A percentile compares a stretch with the other conserved stretches of the same genome.
Evolutionary conservation across 352 stramenopile genomes (phyloP).

Genomic region (Aphanomyces cochlioides): DNA sequence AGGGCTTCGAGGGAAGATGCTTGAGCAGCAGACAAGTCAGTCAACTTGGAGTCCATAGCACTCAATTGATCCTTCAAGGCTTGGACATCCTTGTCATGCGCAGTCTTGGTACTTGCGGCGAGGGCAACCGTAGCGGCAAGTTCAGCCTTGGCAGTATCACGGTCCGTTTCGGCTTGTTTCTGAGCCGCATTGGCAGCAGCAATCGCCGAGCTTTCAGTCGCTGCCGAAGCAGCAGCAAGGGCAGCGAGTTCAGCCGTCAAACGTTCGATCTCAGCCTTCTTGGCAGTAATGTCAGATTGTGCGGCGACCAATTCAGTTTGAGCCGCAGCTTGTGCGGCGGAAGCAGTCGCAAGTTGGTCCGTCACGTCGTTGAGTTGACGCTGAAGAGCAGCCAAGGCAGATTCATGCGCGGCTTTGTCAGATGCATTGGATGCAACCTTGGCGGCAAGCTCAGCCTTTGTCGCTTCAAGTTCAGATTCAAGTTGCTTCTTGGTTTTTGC

Average conservation of each 20-base stretch:
- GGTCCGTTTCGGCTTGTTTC: neutral
- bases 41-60: conserved; percentile 4
- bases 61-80: conserved; percentile 6
- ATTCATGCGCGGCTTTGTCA: conserved; percentile 5
- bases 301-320: conserved; percentile 14
- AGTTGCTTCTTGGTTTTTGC: neutral
- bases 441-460: conserved; percentile 4
- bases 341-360: neutral
- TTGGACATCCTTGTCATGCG: neutral
- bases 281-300: neutral
- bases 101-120: neutral
- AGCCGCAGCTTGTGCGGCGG: conserved; percentile 3
- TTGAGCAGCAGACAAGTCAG: neutral
- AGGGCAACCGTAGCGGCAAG: neutral
- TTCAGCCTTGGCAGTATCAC: conserved; percentile 1
- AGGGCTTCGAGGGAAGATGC: neutral
- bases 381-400: conserved; percentile 3
- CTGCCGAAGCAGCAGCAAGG: neutral
- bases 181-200: neutral
- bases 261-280: conserved; percentile 5
- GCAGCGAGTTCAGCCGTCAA: neutral
- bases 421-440: neutral
- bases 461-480: neutral
- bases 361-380: neutral
- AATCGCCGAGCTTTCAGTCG: neutral